Evolutionary conservation across 768 basidiomycete species (phyloP), one percentile per base, ranked within the genome.

Genomic region (Termitomyces bulborhizus): DNA sequence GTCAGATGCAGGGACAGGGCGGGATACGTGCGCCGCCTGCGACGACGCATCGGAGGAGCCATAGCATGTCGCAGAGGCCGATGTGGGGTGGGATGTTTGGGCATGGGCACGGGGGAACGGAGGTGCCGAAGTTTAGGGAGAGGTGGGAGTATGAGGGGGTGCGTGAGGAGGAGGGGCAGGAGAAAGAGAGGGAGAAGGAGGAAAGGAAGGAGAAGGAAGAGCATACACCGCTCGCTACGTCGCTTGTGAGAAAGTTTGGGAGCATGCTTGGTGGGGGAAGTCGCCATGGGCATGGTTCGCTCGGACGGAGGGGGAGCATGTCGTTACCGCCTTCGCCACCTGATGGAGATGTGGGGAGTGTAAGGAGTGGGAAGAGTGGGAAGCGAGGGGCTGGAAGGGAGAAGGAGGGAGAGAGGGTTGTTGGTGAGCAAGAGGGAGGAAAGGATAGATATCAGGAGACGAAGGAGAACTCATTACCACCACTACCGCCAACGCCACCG

Each of bases 1-100:
- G 53, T 21, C 57, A 62, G 41, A 32, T 12, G 41, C 58, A 34
- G 41, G 56, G 42, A 42, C 51, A 63, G 21, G 57, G 58, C 12
- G 49, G 37, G 43, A 88, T 87, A 0, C 77, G 87, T 36, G 83
- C 87, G 1, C 90, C 91, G 2, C 82, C 87, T 7, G 86, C 85
- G 4, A 85, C 85, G 31, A 88, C 86, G 5, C 92, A 94, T 69
- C 77, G 86, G 51, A 76, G 90, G 52, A 92, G 88, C 57, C 91
- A 93, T 66, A 90, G 88, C 64, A 77, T 93, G 68, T 89, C 86
- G 61, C 88, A 91, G 65, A 72, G 89, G 18, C 90, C 88, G 45
- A 73, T 71, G 2, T 82, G 84, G 80, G 76, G 79, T 26, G 80
- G 78, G 9, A 76, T 85, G 72, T 84, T 87, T 66, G 83, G 85